Conservation (phyloP, 768 basidiomycete species). For the Mycena kentingensis region DNA sequence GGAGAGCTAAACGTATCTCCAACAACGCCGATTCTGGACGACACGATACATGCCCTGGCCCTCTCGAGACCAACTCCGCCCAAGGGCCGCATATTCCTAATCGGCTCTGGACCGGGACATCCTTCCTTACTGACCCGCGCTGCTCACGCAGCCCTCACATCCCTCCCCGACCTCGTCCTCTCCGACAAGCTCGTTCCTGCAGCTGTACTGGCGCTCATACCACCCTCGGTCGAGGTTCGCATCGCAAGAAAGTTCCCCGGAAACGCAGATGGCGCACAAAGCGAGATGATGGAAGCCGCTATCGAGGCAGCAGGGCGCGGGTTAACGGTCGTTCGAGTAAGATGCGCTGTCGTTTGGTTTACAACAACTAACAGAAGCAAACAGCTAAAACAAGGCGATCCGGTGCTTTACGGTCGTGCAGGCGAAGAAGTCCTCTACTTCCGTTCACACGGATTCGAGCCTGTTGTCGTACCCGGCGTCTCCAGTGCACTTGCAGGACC, state of each 20-base stretch:
- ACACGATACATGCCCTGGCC: constrained; percentile 24
- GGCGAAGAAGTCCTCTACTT: constrained; percentile 96
- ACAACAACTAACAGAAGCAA: background rate
- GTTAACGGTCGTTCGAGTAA: constrained; percentile 81
- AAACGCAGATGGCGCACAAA: constrained; percentile 92
- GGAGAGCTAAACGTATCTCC: constrained; percentile 31
- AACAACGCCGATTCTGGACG: constrained; percentile 17
- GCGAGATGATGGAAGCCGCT: constrained; percentile 92
- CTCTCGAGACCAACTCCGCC: constrained; percentile 37
- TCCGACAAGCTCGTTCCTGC: constrained; percentile 96
- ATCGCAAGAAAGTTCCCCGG: constrained; percentile 98
- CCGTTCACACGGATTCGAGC: constrained; percentile 80
- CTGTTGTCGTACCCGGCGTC: constrained; percentile 86
- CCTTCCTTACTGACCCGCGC: constrained; percentile 90
- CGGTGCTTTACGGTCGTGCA: constrained; percentile 89
- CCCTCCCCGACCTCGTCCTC: constrained; percentile 82
- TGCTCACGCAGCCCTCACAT: constrained; percentile 77
- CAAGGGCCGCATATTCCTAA: constrained; percentile 79
- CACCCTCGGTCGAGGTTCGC: constrained; percentile 65
- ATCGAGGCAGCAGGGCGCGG: constrained; percentile 80
- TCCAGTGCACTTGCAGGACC: constrained; percentile 90
- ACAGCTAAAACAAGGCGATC: constrained; percentile 96
- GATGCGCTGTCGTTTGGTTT: constrained; percentile 27
- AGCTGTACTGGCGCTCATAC: constrained; percentile 84
- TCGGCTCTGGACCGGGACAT: constrained; percentile 95